phyloP scores from a whole-genome alignment of 345 rosid species.

The Eucalyptus curtisii region DNA sequence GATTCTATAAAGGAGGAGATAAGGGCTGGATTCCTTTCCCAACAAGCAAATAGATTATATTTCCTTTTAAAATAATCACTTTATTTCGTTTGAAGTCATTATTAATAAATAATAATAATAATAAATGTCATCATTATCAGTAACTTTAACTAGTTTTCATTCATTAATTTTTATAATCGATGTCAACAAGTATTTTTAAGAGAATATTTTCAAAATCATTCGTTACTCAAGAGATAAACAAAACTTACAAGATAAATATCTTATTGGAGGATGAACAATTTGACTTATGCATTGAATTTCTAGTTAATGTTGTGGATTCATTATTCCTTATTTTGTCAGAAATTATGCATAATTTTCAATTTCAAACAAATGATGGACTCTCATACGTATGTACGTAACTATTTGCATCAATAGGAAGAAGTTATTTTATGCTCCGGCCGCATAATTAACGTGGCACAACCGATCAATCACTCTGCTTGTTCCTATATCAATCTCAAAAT shows the following conservation, averaged over 20 bases:
- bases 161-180: too few relatives aligned
- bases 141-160: not conserved
- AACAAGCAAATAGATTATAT: too few relatives aligned
- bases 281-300: not conserved
- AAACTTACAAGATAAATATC: rapidly evolving
- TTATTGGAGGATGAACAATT: not conserved
- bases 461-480: not conserved
- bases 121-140: not conserved
- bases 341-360: not conserved
- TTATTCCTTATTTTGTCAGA: not conserved
- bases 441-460: not conserved
- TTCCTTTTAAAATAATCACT: too few relatives aligned
- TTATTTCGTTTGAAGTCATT: too few relatives aligned
- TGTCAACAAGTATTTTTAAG: too few relatives aligned
- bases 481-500: not conserved
- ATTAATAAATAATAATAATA: too few relatives aligned
- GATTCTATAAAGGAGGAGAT: not conserved
- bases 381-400: not conserved
- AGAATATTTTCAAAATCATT: too few relatives aligned
- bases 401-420: not conserved
- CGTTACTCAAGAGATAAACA: rapidly evolving
- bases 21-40: too few relatives aligned
- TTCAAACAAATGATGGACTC: not conserved
- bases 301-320: not conserved
- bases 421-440: rapidly evolving